Evolutionary conservation across 768 basidiomycete genomes (phyloP), one percentile per base, ranked within the genome.

Genomic region (Myochromella boudieri): DNA sequence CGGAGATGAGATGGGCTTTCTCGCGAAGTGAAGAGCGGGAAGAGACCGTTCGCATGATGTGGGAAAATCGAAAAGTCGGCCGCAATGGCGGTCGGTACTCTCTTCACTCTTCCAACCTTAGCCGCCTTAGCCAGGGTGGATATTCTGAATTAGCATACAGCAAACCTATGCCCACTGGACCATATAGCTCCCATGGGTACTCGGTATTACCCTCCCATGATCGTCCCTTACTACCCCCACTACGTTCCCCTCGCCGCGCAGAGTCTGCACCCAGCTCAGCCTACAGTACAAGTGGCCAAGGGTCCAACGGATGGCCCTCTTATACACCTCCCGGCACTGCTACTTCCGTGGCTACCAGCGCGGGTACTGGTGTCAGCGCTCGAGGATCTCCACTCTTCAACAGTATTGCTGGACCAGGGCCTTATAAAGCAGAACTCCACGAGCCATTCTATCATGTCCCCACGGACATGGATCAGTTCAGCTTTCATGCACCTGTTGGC

Each of bases 1-100:
- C 77, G 3, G 82, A 88, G 59, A 87, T 94, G 78, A 78, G 82
- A 9, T 97, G 93, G 93, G 78, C 74, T 4, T 86, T 78, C 62
- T 85, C 85, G 5, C 84, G 82, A 60, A 83, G 79, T 47, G 82
- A 85, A 49, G 90, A 91, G 57, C 74, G 82, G 28, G 79, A 82
- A 57, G 80, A 81, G 47, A 80, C 78, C 0, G 68, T 91, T 37
- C 74, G 72, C 53, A 61, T 74, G 62, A 65, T 78, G 9, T 78
- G 77, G 76, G 71, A 78, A 37, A 69, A 67, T 48, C 70, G 68
- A 33, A 73, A 73, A 53, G 60, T 55, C 48, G 62, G 58, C 49
- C 59, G 46, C 48, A 58, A 49, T 21, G 39, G 37, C 41, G 44
- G 52, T 12, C 52, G 55, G 26, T 53, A 52, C 22, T 33, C 49